Evolutionary conservation across 2,329 filamentous ascomycete species (phyloP), one percentile per base, ranked within the genome.

Genomic region (Alternaria gansuensis): DNA sequence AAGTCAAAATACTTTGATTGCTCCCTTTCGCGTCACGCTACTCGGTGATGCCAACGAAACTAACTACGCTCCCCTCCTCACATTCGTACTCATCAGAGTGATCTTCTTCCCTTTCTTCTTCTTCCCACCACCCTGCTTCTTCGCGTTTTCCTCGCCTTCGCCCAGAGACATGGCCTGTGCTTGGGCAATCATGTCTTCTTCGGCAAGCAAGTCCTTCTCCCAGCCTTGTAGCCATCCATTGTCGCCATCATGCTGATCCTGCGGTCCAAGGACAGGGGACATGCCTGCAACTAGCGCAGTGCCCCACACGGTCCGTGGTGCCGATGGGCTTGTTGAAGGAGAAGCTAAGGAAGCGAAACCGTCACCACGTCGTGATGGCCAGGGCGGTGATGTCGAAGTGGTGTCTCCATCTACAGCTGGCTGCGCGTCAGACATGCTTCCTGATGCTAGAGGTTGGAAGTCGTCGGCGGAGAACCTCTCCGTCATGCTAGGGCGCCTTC

Each of bases 221-320:
- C 89, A 91, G 2, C 89, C 92, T 68, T 91, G 88, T 14, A 94
- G 81, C 93, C 93, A 97, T 0, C 93, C 94, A 74, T 97, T 93
- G 62, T 93, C 87, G 2, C 77, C 79, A 8, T 68, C 63, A 59
- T 74, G 74, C 6, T 77, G 70, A 54, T 77, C 69, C 37, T 79
- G 77, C 3, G 78, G 77, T 28, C 77, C 77, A 28, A 87, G 69
- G 10, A 85, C 83, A 2, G 88, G 87, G 3, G 87, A 88, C 0
- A 79, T 80, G 0, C 87, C 61, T 26, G 81, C 72, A 3, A 96
- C 80, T 0, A 85, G 87, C 3, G 86, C 83, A 0, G 94, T 98
- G n/a, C 94, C 94, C 94, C 94, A 98, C 0, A 98, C 92, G 0
- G 94, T 98, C 62, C 88, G 88, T 39, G 86, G 82, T 0, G 87